Evolutionary conservation across 139 green algal species (phyloP).

Genomic region (Micractinium sp.): DNA sequence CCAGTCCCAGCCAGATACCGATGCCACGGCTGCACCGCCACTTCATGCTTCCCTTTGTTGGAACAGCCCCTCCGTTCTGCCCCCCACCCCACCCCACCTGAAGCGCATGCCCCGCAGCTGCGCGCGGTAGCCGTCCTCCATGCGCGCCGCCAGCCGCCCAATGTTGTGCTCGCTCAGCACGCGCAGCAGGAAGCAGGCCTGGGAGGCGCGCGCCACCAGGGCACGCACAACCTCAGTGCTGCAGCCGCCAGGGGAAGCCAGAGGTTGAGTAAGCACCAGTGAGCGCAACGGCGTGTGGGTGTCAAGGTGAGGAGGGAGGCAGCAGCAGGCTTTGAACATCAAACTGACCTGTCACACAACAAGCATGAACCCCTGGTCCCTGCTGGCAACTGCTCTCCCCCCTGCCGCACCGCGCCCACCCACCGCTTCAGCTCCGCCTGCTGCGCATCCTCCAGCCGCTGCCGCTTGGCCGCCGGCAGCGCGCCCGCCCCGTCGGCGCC

Average conservation of each 20-base stretch:
- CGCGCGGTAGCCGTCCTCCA: slow-evolving; percentile 42
- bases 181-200: slow-evolving; percentile 72
- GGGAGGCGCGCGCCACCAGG: slow-evolving; percentile 60
- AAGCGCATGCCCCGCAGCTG: slow-evolving; percentile 42
- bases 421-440: slow-evolving; percentile 73
- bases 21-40: too few species aligned
- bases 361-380: background rate
- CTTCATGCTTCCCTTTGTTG: too few species aligned
- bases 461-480: slow-evolving; percentile 67
- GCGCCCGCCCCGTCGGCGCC: background rate
- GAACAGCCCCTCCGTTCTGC: background rate
- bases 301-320: background rate
- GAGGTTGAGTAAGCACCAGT: too few species aligned
- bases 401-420: background rate
- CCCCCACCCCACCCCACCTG: background rate
- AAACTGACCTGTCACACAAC: too few species aligned
- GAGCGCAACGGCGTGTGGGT: background rate
- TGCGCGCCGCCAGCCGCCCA: slow-evolving; percentile 58
- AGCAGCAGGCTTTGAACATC: background rate
- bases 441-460: slow-evolving; percentile 71
- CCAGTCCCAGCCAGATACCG: too few species aligned
- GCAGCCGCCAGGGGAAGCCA: background rate
- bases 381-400: background rate
- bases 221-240: slow-evolving; percentile 51
- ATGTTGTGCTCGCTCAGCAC: slow-evolving; percentile 53